Base-by-base conservation (phyloP, 1,284 basidiomycete species). In the Mycena sp. region DNA sequence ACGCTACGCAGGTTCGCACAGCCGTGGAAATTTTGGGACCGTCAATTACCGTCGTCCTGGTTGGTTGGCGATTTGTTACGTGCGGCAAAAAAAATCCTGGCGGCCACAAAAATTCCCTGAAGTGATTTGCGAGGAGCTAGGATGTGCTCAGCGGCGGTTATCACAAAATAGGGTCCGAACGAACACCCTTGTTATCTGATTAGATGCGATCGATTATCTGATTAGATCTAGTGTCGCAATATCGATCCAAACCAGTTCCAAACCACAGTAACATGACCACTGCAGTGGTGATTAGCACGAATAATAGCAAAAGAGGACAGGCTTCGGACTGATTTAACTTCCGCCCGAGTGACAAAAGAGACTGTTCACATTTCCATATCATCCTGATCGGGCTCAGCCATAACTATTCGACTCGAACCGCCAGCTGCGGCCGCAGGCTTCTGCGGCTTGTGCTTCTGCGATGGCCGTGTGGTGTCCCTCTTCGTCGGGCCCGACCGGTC, bases 401-500 rank as follows among this genome's bases (percentile, higher is more conserved):
- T 35, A 3, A 67, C 62, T 11, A 67, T 46, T 25, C 58, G 52
- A 51, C 30, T 54, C 0, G 53, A 32, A 26, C 44, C 41, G 16
- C 16, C 46, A 17, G 30, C 55, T 12, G 38, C 23, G 7, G 35
- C 19, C 21, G 21, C 29, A 17, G 54, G 29, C 9, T 49, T 49
- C 16, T 38, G 44, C 21, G 14, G 45, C 21, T 52, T 58, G 16
- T 48, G 48, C 5, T 25, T 45, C 38, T 29, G 29, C 9, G 19
- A 35, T 26, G 11, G 38, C 32, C 53, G 29, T 28, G 29, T 50
- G 21, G 59, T 19, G 11, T 19, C n/a, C n/a, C 59, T 19, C 37
- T 65, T 65, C 16, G 37, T 50, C 16, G 53, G 37, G 12, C 61
- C 56, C 10, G 62, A 30, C 40, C 69, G 62, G 58, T 78, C 73